Percentiles rank a stretch among this genome's conserved stretches.
Conservation (phyloP, 2,329 filamentous ascomycete species). For the Aspergillus pseudoviridinutans region DNA sequence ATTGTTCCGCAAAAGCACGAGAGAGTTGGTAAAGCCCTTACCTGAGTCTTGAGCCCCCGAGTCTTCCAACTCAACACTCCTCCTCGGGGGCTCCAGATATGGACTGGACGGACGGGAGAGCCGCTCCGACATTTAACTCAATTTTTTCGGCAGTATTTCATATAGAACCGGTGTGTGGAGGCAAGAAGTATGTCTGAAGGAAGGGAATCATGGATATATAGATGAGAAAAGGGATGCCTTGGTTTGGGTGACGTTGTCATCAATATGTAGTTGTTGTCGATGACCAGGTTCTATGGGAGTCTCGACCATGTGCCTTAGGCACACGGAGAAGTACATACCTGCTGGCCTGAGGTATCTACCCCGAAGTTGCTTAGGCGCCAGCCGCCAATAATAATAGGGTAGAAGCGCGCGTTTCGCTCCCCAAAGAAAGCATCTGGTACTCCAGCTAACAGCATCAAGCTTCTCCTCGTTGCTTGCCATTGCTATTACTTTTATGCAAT, state of each 20-base stretch:
- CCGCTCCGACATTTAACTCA: slow-evolving; percentile 34
- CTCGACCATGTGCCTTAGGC: slow-evolving; percentile 27
- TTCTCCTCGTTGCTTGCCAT: slow-evolving; percentile 5
- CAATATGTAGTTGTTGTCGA: slow-evolving; percentile 5
- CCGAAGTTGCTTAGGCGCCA: slow-evolving; percentile 4
- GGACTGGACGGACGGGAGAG: slow-evolving; percentile 35
- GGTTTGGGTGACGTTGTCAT: slow-evolving; percentile 20
- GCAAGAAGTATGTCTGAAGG: slow-evolving; percentile 4
- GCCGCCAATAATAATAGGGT: slow-evolving; percentile 7
- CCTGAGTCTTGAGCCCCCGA: slow-evolving; percentile 54
- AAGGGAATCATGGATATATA: slow-evolving; percentile 7
- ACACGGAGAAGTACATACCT: slow-evolving; percentile 1
- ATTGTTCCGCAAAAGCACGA: not conserved
- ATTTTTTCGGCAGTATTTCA: slow-evolving; percentile 4
- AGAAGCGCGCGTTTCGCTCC: slow-evolving; percentile 13
- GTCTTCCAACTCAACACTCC: slow-evolving; percentile 54
- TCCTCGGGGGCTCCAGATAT: slow-evolving; percentile 51
- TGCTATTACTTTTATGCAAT: slow-evolving; percentile 1
- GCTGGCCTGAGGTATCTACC: slow-evolving; percentile 12
- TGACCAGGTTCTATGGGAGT: slow-evolving; percentile 29
- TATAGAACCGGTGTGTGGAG: slow-evolving; percentile 10
- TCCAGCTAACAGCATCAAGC: not conserved
- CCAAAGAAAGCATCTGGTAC: not conserved
- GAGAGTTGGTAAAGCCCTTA: slow-evolving; percentile 28
- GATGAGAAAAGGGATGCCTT: slow-evolving; percentile 13